A percentile compares a stretch with the other conserved stretches of the same genome.
Conservation (phyloP, 176 grass and related monocot genomes). For the Ensete ventricosum region DNA sequence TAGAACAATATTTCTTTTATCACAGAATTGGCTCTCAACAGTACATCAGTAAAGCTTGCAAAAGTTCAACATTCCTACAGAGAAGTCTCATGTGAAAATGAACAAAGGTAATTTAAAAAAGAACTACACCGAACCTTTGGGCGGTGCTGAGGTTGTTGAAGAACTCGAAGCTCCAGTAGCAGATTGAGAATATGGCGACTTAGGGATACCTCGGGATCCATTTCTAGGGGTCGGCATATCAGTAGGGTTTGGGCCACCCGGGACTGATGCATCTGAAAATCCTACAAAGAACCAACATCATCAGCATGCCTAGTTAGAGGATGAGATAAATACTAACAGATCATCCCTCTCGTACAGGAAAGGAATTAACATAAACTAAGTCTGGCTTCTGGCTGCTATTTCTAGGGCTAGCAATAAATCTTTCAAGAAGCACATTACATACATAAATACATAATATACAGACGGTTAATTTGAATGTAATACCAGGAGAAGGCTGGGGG, state of each 20-base stretch:
- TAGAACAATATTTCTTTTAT: background rate
- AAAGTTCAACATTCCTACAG: too few species aligned
- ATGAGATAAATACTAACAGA: background rate
- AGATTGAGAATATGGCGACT: conserved; percentile 27
- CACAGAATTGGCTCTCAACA: too few species aligned
- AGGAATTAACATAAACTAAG: background rate
- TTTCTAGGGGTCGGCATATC: conserved; percentile 36
- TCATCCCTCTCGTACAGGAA: background rate
- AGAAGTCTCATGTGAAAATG: too few species aligned
- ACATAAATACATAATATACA: background rate
- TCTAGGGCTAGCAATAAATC: background rate
- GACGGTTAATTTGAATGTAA: background rate
- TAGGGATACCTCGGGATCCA: conserved; percentile 37
- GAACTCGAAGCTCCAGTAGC: conserved; percentile 26
- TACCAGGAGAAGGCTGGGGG: conserved; percentile 26
- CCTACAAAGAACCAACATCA: conserved; percentile 16
- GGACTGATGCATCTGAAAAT: conserved; percentile 15
- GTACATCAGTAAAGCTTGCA: too few species aligned
- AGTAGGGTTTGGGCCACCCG: conserved; percentile 24
- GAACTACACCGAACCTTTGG: conserved; percentile 24
- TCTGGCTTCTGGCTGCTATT: background rate
- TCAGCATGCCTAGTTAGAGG: background rate
- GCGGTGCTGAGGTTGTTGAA: conserved; percentile 26
- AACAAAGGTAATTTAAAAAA: background rate
- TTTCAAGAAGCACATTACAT: conserved; percentile 1